These are phyloP conservation scores for Kuraishia borneana DNA, from an alignment of 805 yeast genomes.

Conservation along the genomic window DNA sequence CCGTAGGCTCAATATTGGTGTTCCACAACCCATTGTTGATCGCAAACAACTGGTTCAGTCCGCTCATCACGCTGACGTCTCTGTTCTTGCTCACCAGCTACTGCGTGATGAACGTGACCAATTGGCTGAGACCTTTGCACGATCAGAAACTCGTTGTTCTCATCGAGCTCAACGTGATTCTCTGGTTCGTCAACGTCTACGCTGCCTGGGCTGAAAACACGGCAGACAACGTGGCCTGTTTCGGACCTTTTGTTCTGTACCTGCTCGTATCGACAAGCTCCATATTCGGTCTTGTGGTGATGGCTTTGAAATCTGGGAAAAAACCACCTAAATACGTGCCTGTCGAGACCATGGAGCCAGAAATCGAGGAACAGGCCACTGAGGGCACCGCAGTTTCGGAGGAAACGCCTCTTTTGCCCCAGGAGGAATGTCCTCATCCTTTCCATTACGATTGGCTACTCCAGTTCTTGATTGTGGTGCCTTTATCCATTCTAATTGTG, in stretches of 20 bases:
- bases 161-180: conserved; percentile 38
- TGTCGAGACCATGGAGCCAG: not conserved
- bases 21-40: conserved; percentile 34
- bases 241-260: conserved; percentile 34
- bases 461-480: conserved; percentile 61
- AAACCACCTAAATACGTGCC: conserved; percentile 1
- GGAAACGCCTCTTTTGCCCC: conserved; percentile 19
- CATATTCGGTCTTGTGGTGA: conserved; percentile 40
- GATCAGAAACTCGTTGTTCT: conserved; percentile 51
- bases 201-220: conserved; percentile 37
- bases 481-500: conserved; percentile 45
- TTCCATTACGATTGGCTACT: conserved; percentile 72
- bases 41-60: conserved; percentile 38
- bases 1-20: conserved; percentile 27
- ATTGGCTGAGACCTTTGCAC: conserved; percentile 34
- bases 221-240: conserved; percentile 43
- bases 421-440: conserved; percentile 19
- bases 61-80: conserved; percentile 36
- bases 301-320: conserved; percentile 22
- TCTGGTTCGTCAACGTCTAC: conserved; percentile 47
- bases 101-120: conserved; percentile 34
- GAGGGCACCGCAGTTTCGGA: conserved; percentile 7
- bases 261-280: conserved; percentile 33
- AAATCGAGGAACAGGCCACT: conserved; percentile 5
- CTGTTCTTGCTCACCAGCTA: conserved; percentile 45